Conservation (phyloP, 228 moss, liverwort and hornwort species). For the Sphagnum magellanicum region DNA sequence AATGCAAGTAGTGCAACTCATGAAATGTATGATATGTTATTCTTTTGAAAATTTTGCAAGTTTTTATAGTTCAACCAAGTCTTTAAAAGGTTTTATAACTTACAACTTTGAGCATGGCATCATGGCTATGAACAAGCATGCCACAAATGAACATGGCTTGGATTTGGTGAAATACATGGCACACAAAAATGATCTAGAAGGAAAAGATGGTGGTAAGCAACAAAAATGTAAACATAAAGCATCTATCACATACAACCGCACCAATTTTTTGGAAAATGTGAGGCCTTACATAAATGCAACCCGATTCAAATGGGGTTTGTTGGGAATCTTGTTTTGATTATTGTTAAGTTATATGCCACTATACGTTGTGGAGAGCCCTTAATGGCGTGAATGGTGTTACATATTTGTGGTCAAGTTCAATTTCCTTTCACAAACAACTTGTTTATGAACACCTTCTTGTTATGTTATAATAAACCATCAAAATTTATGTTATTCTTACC, state of each 20-base stretch:
- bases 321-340: background rate
- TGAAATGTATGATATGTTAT: background rate
- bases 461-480: background rate
- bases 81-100: background rate
- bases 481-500: background rate
- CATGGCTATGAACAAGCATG: background rate
- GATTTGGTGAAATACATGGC: slow-evolving; percentile 1
- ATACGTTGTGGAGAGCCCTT: background rate
- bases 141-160: background rate
- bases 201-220: background rate
- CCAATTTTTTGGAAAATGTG: background rate
- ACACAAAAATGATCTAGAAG: background rate
- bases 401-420: background rate
- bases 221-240: background rate
- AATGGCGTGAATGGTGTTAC: background rate
- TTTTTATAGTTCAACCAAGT: background rate
- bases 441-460: background rate
- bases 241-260: background rate
- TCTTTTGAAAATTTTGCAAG: background rate
- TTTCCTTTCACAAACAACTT: background rate
- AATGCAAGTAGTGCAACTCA: background rate
- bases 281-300: background rate
- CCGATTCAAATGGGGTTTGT: background rate
- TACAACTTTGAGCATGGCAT: background rate
- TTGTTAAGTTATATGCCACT: background rate